Evolutionary conservation across 2,329 filamentous ascomycete genomes (phyloP), one percentile per base, ranked within the genome.

Genomic region (Alternaria postmessia): DNA sequence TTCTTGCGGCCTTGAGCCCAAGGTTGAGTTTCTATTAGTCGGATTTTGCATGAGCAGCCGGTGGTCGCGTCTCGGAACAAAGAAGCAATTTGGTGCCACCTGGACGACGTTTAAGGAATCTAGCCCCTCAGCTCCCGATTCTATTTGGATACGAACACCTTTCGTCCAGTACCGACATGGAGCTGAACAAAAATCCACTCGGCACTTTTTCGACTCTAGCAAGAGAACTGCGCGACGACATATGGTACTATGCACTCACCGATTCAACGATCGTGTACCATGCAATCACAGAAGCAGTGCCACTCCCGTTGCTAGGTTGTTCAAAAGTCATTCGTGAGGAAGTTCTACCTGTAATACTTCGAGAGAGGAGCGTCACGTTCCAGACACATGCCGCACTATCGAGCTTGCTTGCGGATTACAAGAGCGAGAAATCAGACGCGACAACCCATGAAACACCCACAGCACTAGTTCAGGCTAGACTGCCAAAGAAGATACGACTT

Each of bases 251-350:
- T 28, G 38, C 38, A 24, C 38, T 53, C 36, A 41, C 51, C 36
- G 36, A 42, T n/a, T 43, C 51, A 38, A 43, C 36, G 38, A 53
- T 53, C 38, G 38, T 41, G n/a, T 53, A 53, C 38, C 36, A 43
- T 32, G 38, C 36, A 43, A 30, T 53, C 28, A 43, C 36, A 28
- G 26, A 42, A 41, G 43, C 36, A 30, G 36, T 22, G 38, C 51
- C 51, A 32, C 30, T 53, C 38, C 36, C 36, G 28, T 12, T 53
- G 18, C 51, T 53, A 26, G 36, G 38, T 28, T 53, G 51, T 53
- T 53, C 51, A 28, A 53, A 30, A 53, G 38, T 18, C 24, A 32
- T 53, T 41, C 51, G 51, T 41, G 38, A 53, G 18, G 51, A 53
- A 42, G 36, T 42, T 12, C 18, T 53, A 26, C 43, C 39, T 3